Conservation (phyloP, 2,329 filamentous ascomycete species). For the Penicillium sp. region DNA sequence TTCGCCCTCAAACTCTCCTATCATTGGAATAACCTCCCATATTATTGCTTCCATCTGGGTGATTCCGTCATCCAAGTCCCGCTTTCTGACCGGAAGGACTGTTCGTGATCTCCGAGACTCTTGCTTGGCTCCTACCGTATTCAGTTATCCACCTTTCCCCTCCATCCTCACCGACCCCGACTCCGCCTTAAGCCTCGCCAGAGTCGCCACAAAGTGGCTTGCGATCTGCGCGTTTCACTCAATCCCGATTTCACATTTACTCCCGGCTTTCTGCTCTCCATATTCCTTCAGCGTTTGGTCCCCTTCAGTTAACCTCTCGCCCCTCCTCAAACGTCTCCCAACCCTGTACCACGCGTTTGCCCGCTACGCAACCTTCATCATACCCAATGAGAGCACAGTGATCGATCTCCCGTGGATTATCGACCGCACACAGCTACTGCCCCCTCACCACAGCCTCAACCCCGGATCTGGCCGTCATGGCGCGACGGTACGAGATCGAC, state of each 20-base stretch:
- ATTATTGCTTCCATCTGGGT: no score
- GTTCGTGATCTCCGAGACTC: no score
- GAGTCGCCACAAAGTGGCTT: conserved; percentile 26
- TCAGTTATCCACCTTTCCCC: background rate
- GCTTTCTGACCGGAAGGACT: no score
- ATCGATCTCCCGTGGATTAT: conserved; percentile 19
- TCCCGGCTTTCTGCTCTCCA: background rate
- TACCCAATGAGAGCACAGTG: conserved; percentile 27
- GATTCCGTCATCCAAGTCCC: no score
- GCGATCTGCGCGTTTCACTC: conserved; percentile 18
- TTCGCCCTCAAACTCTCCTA: no score
- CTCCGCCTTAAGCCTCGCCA: conserved; percentile 21
- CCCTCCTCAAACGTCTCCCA: background rate
- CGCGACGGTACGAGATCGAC: conserved; percentile 65
- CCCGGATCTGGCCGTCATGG: conserved; percentile 30
- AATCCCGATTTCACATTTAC: conserved; percentile 9
- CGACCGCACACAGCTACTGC: conserved; percentile 15
- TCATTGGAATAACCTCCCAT: no score
- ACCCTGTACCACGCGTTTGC: background rate
- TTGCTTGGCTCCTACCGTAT: no score
- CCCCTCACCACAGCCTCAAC: background rate
- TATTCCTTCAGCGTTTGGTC: conserved; percentile 1
- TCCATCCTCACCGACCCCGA: conserved; percentile 15
- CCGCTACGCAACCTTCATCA: conserved; percentile 1
- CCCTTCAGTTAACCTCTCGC: background rate